Conservation (phyloP, 768 basidiomycete species). For the Lactarius sp. region DNA sequence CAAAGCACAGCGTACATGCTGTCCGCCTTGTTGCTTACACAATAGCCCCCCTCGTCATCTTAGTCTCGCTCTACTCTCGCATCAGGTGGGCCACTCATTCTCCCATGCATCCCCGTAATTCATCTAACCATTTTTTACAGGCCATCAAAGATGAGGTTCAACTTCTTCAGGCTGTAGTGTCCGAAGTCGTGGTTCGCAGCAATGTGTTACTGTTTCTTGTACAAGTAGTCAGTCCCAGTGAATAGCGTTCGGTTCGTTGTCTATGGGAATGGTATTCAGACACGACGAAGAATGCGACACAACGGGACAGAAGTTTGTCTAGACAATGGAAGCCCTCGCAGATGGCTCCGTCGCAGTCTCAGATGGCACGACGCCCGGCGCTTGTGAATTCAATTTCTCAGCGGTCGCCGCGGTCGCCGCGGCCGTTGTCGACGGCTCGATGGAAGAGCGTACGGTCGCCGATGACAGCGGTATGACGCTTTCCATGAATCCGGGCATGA, state of each 20-base stretch:
- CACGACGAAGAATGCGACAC: neutral
- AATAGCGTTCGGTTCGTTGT: neutral
- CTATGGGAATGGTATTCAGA: neutral
- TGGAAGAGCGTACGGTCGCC: slow-evolving; percentile 18
- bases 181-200: neutral
- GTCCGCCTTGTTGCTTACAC: slow-evolving; percentile 29
- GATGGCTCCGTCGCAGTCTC: neutral
- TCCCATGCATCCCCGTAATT: neutral
- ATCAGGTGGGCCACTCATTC: slow-evolving; percentile 16
- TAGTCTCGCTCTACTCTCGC: slow-evolving; percentile 33
- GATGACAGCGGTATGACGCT: slow-evolving; percentile 54
- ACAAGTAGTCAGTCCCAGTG: neutral
- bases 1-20: slow-evolving; percentile 34
- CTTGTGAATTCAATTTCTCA: neutral
- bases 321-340: neutral
- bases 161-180: neutral
- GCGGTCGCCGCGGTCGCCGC: neutral
- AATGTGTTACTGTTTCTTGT: neutral
- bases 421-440: neutral
- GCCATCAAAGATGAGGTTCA: slow-evolving; percentile 22
- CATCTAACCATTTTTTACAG: slow-evolving; percentile 6
- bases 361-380: neutral
- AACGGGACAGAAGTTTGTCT: neutral
- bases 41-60: slow-evolving; percentile 28
- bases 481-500: slow-evolving; percentile 84